Conservation (phyloP, 1,284 basidiomycete genomes). For the Chiua sp. region DNA sequence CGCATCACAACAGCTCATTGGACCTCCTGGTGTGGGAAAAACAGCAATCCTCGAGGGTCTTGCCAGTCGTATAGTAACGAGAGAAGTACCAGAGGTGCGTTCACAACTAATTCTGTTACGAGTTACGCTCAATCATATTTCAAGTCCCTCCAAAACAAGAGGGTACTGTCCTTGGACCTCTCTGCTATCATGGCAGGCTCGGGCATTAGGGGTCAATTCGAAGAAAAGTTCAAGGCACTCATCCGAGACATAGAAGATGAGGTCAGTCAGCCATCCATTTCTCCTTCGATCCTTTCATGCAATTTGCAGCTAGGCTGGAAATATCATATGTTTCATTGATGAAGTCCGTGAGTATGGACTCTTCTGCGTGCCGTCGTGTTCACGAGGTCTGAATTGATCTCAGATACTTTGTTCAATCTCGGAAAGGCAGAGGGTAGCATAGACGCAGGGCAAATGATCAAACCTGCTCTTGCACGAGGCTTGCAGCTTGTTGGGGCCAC, state of each 20-base stretch:
- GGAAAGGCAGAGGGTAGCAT: slow-evolving; percentile 93
- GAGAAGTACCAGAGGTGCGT: slow-evolving; percentile 89
- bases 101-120: neutral
- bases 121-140: neutral
- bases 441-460: slow-evolving; percentile 92
- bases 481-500: slow-evolving; percentile 89
- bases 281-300: slow-evolving; percentile 4
- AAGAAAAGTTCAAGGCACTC: slow-evolving; percentile 90
- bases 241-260: slow-evolving; percentile 89
- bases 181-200: slow-evolving; percentile 86
- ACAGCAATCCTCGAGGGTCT: slow-evolving; percentile 94
- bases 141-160: slow-evolving; percentile 82
- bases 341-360: slow-evolving; percentile 76
- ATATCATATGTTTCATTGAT: slow-evolving; percentile 89
- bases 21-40: slow-evolving; percentile 87
- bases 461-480: slow-evolving; percentile 85
- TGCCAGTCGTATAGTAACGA: slow-evolving; percentile 86
- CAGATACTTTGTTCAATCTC: slow-evolving; percentile 82
- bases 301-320: slow-evolving; percentile 51
- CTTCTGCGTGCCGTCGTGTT: slow-evolving; percentile 7
- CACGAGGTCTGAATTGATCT: neutral
- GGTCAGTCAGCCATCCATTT: slow-evolving; percentile 42
- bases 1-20: slow-evolving; percentile 60
- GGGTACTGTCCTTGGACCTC: slow-evolving; percentile 83
- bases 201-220: slow-evolving; percentile 89